Conservation (phyloP, 257 asterid genomes). For the Apocynum venetum region DNA sequence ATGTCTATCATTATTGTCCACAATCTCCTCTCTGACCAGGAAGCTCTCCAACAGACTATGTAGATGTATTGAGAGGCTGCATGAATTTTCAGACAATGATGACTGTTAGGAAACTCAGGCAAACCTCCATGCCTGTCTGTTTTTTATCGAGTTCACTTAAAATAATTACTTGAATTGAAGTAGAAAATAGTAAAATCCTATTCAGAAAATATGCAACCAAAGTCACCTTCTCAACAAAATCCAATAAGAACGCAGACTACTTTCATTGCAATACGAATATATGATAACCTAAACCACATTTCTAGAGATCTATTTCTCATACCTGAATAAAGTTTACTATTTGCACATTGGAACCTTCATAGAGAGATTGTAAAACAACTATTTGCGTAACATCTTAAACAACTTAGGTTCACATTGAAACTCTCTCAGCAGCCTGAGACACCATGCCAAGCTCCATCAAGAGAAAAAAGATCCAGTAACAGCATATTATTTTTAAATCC, state of each 20-base stretch:
- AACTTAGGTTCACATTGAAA: not conserved
- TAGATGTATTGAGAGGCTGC: not conserved
- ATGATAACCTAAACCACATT: not conserved
- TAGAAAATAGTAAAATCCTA: not conserved
- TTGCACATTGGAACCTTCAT: not conserved
- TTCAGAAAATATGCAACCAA: not conserved
- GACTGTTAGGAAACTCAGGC: not conserved
- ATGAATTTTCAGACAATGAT: not conserved
- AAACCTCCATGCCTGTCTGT: not conserved
- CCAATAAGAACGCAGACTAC: not conserved
- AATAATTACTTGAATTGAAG: not conserved
- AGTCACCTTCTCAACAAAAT: not conserved
- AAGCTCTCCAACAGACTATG: not conserved
- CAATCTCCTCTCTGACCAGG: not conserved
- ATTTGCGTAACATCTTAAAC: not conserved
- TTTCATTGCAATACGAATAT: not conserved
- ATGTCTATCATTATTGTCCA: not conserved
- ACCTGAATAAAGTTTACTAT: not conserved
- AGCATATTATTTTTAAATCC: not conserved
- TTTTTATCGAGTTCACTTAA: not conserved
- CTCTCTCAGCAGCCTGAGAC: not conserved
- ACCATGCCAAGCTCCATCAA: not conserved
- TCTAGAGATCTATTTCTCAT: not conserved
- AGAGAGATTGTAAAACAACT: not conserved
- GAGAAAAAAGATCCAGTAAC: not conserved